phyloP scores from a whole-genome alignment of 306 rosid species.

The Corylus heterophylla region DNA sequence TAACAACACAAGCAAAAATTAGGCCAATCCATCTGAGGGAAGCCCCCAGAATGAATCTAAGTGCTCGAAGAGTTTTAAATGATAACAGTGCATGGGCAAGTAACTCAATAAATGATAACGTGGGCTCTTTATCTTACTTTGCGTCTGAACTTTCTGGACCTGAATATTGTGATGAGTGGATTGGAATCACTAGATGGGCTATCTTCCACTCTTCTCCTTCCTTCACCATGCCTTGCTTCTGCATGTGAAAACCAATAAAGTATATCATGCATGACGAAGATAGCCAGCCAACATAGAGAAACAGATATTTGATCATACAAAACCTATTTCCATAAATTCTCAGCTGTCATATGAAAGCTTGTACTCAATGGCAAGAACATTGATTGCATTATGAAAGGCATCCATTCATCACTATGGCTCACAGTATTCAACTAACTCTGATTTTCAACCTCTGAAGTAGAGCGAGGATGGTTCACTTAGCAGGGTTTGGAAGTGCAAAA shows the following conservation, averaged over 20 bases:
- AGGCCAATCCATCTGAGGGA: slow-evolving; percentile 18
- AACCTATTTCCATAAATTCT: background rate
- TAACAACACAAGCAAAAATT: slow-evolving; percentile 23
- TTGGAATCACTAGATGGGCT: slow-evolving; percentile 98
- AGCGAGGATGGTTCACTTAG: background rate
- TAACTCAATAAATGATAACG: slow-evolving; percentile 1
- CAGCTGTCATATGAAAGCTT: too few relatives aligned
- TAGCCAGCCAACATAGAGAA: background rate
- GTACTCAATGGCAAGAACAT: background rate
- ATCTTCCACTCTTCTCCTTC: slow-evolving; percentile 97
- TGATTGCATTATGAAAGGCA: background rate
- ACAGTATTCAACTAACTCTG: background rate
- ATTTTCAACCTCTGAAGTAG: background rate
- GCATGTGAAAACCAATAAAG: slow-evolving; percentile 24
- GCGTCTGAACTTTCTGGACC: slow-evolving; percentile 61
- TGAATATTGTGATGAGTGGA: slow-evolving; percentile 96
- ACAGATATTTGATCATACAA: background rate
- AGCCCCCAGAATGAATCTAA: background rate
- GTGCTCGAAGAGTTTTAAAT: slow-evolving; percentile 8
- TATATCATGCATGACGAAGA: slow-evolving; percentile 6
- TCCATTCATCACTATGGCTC: background rate
- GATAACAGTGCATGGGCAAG: background rate
- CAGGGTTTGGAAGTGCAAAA: background rate
- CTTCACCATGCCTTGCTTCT: slow-evolving; percentile 95
- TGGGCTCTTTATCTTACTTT: slow-evolving; percentile 11